Conservation (phyloP, 2,329 filamentous ascomycete species). For the Fusarium illudens region DNA sequence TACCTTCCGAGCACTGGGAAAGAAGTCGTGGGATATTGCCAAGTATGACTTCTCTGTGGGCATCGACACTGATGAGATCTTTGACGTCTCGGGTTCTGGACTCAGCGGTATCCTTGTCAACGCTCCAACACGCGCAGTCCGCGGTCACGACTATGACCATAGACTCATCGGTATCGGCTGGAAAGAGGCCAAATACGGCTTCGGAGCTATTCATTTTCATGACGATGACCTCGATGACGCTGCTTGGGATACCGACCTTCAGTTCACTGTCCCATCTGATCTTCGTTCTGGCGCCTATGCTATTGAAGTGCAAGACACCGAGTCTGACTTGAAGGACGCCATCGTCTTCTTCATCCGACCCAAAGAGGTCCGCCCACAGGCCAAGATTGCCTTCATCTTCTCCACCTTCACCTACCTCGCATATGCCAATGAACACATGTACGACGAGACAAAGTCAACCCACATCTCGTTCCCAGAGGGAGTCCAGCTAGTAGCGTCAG, state of each 20-base stretch:
- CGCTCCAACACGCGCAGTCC: neutral
- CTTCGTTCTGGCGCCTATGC: neutral
- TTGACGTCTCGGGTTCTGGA: neutral
- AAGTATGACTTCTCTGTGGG: neutral
- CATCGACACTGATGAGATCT: neutral
- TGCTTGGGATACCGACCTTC: neutral
- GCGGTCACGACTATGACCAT: neutral
- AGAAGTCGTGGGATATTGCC: neutral
- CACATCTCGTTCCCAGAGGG: slow-evolving; percentile 36
- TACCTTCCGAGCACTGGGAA: neutral
- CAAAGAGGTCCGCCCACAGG: slow-evolving; percentile 3
- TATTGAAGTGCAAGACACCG: neutral
- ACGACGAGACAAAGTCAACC: slow-evolving; percentile 42
- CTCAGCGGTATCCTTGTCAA: neutral
- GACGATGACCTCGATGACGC: neutral
- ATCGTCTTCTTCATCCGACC: slow-evolving; percentile 45
- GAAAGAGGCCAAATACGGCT: neutral
- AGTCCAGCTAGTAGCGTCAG: slow-evolving; percentile 18
- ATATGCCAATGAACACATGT: slow-evolving; percentile 51
- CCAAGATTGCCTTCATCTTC: slow-evolving; percentile 33
- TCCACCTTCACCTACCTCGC: slow-evolving; percentile 50
- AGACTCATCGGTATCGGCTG: neutral
- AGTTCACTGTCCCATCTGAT: neutral
- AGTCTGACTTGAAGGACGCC: slow-evolving; percentile 31
- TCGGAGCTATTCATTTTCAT: neutral